Base-by-base conservation (phyloP, 352 stramenopile species). In the Globisporangium cystogenes region DNA sequence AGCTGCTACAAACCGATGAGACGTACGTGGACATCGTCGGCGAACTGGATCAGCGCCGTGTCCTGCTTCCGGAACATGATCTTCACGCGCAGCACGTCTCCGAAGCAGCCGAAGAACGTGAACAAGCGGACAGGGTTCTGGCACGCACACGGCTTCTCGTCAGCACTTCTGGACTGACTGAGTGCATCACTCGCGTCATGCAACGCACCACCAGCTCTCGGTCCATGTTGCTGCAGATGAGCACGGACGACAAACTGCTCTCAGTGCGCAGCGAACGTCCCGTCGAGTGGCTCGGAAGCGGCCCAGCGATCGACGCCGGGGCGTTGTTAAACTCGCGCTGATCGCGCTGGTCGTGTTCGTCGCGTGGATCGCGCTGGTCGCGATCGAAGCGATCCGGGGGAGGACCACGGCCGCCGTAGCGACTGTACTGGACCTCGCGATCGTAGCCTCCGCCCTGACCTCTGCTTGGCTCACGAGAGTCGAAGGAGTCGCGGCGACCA, bases 21-120 rank as follows among this genome's bases (percentile, higher is more conserved):
- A 74, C 72, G 52, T 74, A 90, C 82, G 57, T 93, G 82, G 35
- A 68, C 59, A 50, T 90, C 82, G 59, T 86, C 71, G 15, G 71
- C 70, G 33, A 93, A 93, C 59, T 93, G 82, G 43, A 93, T 84
- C 20, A 93, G 60, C 37, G 80, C 80, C 1, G 82, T 90, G 65
- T 89, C 82, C 39, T 83, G 77, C 56, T 93, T 93, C 29, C 78
- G 75, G 55, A 90, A 93, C 82, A 93, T 93, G 59, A 93, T 83
- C 56, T 93, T 93, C 55, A 93, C 74, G 26, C 82, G 82, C 52
- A 90, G 51, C 20, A 93, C 82, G 40, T 93, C 82, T 23, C 82
- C 82, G 65, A 87, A 93, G 59, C 82, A 93, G 15, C 82, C 79
- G 59, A 93, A 93, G 26, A 93, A 75, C 37, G 82, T 90, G 44